Evolutionary conservation across 176 grass and related monocot species (phyloP), one percentile per base, ranked within the genome.

Genomic region (Stipa capillata): DNA sequence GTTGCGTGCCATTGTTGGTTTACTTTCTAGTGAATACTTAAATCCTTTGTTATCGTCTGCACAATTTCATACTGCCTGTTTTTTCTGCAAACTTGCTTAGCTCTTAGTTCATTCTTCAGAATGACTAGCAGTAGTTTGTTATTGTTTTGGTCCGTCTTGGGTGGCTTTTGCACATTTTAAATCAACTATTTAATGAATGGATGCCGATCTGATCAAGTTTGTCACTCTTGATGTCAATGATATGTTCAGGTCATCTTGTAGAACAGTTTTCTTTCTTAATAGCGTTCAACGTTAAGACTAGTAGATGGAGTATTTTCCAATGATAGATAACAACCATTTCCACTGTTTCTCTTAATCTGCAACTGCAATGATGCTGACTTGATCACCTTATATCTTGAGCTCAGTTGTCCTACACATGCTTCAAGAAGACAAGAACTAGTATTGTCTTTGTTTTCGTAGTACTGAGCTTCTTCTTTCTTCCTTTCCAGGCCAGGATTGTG

Each of bases 381-480:
- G 1, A 17, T 41, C 61, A 47, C 13, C 60, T 54, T 25, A 48
- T 51, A 4, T 69, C n/a, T 49, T 15, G 51, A 23, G 17, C 13
- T n/a, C 21, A 47, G 32, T 63, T 52, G 28, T 16, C 5, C 15
- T 36, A 32, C 4, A 16, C 79, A 69, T 27, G 24, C 4, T 63
- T 70, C 31, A 12, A n/a, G n/a, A n/a, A n/a, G n/a, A n/a, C n/a
- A n/a, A n/a, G n/a, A n/a, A n/a, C n/a, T n/a, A n/a, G n/a, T n/a
- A n/a, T n/a, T n/a, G n/a, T n/a, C n/a, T n/a, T n/a, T n/a, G n/a
- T n/a, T n/a, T n/a, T n/a, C n/a, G n/a, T n/a, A n/a, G 6, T 71
- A 44, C 33, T 80, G 35, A 85, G 37, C 34, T n/a, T n/a, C n/a
- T 75, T 70, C 52, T 81, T 54, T 17, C 29, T 68, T 52, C 44